These are phyloP conservation scores for Blastobotrys malaysiensis DNA, from an alignment of 1,139 yeast genomes.

Conservation along the genomic window DNA sequence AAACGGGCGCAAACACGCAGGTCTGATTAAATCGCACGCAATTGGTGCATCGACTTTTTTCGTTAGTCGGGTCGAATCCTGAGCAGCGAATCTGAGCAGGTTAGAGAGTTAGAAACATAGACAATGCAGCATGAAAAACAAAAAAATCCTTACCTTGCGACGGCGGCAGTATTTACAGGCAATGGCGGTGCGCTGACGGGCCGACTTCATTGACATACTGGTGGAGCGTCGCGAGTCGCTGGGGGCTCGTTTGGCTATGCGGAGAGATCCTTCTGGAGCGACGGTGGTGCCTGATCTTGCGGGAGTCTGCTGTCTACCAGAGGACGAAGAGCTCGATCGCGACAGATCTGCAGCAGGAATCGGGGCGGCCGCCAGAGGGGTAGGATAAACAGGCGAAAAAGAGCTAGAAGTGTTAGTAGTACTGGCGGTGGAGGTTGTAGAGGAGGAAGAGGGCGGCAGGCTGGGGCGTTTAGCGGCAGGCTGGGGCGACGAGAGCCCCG, in stretches of 20 bases:
- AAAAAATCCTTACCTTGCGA: slow-evolving; percentile 9
- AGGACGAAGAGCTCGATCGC: neutral
- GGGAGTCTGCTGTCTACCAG: neutral
- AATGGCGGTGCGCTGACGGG: slow-evolving; percentile 13
- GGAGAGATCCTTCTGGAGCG: neutral
- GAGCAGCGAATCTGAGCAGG: slow-evolving; percentile 29
- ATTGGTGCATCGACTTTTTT: slow-evolving; percentile 29
- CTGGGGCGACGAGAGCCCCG: neutral
- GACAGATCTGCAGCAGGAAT: neutral
- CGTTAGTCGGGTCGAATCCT: slow-evolving; percentile 28
- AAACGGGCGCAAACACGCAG: slow-evolving; percentile 34
- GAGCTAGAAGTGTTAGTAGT: neutral
- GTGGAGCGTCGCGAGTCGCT: neutral
- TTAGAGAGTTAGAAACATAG: slow-evolving; percentile 1
- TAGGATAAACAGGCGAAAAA: neutral
- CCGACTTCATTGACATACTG: neutral
- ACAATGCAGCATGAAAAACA: neutral
- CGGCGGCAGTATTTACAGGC: slow-evolving; percentile 15
- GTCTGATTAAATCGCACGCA: slow-evolving; percentile 32
- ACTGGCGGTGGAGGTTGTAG: too few relatives aligned
- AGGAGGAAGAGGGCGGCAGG: neutral
- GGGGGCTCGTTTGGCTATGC: neutral
- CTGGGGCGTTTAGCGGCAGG: neutral
- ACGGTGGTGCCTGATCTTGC: too few relatives aligned
- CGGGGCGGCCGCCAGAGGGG: neutral